These are phyloP conservation scores for Annulohypoxylon nitens DNA, from an alignment of 495 filamentous ascomycete genomes.

Conservation along the genomic window DNA sequence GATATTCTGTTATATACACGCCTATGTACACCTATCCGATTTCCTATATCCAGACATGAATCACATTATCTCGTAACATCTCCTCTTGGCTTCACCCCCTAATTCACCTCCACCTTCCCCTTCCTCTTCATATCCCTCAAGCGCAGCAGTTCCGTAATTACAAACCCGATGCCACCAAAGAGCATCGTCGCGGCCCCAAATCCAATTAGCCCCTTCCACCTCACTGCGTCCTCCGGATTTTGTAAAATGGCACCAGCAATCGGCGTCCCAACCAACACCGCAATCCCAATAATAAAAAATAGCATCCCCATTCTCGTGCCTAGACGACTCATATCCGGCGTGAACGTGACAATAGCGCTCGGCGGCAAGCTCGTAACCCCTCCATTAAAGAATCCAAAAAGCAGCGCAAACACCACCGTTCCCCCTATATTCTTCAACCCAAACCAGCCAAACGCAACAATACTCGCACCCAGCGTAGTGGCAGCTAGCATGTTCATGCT, in stretches of 20 bases:
- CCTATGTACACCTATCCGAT: neutral
- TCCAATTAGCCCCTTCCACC: slow-evolving; percentile 27
- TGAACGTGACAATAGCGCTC: slow-evolving; percentile 70
- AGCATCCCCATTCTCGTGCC: slow-evolving; percentile 78
- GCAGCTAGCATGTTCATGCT: slow-evolving; percentile 72
- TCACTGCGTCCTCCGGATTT: slow-evolving; percentile 11
- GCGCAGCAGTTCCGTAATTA: slow-evolving; percentile 18
- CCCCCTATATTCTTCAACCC: slow-evolving; percentile 66
- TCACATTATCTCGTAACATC: neutral
- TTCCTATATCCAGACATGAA: neutral
- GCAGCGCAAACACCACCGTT: slow-evolving; percentile 71
- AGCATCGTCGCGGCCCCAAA: slow-evolving; percentile 32
- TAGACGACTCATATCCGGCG: slow-evolving; percentile 69
- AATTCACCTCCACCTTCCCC: neutral
- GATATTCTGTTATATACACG: neutral
- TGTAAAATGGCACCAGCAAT: slow-evolving; percentile 68
- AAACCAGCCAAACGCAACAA: slow-evolving; percentile 70
- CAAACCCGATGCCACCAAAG: slow-evolving; percentile 20
- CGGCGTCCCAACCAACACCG: slow-evolving; percentile 75
- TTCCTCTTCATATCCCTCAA: neutral
- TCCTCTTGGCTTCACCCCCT: neutral
- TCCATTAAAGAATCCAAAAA: slow-evolving; percentile 79
- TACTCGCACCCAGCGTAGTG: slow-evolving; percentile 62
- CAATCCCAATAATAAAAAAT: slow-evolving; percentile 68
- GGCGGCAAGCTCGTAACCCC: slow-evolving; percentile 75